Base-by-base conservation (phyloP, 2,329 filamentous ascomycete species). In the Pestalotiopsis sp. region DNA sequence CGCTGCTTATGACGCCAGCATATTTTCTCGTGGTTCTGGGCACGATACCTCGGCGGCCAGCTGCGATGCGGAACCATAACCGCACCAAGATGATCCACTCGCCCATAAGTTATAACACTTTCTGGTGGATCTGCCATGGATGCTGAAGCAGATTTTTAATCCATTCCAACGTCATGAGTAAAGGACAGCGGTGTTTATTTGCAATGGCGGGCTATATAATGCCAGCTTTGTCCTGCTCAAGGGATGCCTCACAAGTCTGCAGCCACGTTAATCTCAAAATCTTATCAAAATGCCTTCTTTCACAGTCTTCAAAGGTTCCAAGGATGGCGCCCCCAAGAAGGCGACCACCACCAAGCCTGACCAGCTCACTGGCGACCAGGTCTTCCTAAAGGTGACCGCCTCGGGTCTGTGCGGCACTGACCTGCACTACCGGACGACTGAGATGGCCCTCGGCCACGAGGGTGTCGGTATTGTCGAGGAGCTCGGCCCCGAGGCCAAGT, bases 391-490 rank as follows among this genome's bases (percentile, higher is more conserved):
- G 66, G 81, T 92, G 69, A 92, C 89, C 17, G 88, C 89, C 68
- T 90, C 89, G 2, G 90, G 91, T 38, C 81, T 92, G 64, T 92
- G 91, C 76, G 88, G 87, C 63, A 92, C 90, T 66, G 78, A 80
- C 68, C 71, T 78, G 6, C 77, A 80, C 69, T 79, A 76, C 66
- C 75, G 68, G 70, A 66, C 48, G 6, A 77, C 58, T 2, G 78
- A 80, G 66, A 79, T 80, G 75, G 80, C 73, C 13, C 77, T 86
- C 0, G 85, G 85, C 6, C 84, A 87, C 70, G 85, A 87, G 73
- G 83, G 85, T 62, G 79, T 83, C 39, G 85, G 85, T 55, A 61
- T 82, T 35, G 77, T 86, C 11, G 77, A 81, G 66, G 74, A 78
- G 67, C 70, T 80, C n/a, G 84, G 84, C 3, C 73, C 78, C 1